Evolutionary conservation across 2,329 filamentous ascomycete species (phyloP), one percentile per base, ranked within the genome.

Genomic region (Cryphonectria parasitica): DNA sequence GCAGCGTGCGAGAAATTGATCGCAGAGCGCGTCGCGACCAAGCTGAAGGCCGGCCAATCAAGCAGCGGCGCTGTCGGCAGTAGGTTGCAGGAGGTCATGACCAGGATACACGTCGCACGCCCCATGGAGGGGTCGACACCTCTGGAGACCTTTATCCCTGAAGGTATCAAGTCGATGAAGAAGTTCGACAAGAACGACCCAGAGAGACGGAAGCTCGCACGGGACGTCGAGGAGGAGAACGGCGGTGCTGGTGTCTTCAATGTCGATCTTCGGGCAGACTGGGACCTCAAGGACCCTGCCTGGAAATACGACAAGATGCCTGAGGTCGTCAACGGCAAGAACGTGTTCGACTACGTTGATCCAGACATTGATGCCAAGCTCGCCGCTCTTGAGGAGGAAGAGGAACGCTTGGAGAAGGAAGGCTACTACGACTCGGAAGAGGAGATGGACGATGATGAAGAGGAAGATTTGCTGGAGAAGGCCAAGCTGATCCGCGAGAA

Each of bases 301-400:
- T 98, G 96, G 96, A 97, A 97, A 81, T 89, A 97, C 80, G 97
- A 99, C 84, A 94, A 92, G 83, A 92, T 98, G 69, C 96, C 96
- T 43, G 96, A 99, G 82, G 87, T 98, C 64, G 92, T 95, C 81
- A 91, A 98, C 78, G 96, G 96, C 81, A 95, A 95, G 87, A 99
- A 99, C 81, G 93, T 99, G 70, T 96, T 95, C 83, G 96, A 99
- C 82, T 99, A 93, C 81, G 90, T 99, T 78, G 96, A 98, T 78
- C 95, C 95, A 0, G 97, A 99, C 69, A 99, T 99, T 79, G 96
- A 97, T 78, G 88, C 90, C 75, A 98, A 97, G 85, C 88, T 99
- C 65, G 91, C 91, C 66, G 94, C 94, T 69, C 87, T 99, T 45
- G 96, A 99, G 82, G 95, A 95, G 73, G 97, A 99, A 79, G 96